Evolutionary conservation across 306 rosid species (phyloP), one percentile per base, ranked within the genome.

Genomic region (Alnus rubra): DNA sequence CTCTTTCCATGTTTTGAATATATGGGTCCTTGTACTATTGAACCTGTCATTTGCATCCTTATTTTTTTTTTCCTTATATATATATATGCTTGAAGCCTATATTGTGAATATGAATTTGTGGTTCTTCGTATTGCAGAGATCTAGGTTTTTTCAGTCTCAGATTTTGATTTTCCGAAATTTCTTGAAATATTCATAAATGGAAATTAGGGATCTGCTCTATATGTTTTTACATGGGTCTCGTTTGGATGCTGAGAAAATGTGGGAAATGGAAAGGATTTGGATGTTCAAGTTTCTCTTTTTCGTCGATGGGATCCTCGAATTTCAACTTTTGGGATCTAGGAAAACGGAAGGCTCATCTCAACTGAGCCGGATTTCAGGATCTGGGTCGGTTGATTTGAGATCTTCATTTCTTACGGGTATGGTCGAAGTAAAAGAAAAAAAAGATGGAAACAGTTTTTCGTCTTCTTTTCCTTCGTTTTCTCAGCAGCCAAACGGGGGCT

Each of bases 21-120:
- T 81, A 90, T 88, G 97, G 96, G 97, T 87, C 93, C 90, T 86
- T 80, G 84, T 86, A 89, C 95, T 85, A 76, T 73, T 89, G 62
- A 76, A 55, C 88, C 82, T 85, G 85, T 83, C 89, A 78, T 78
- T 84, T 91, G 85, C 88, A 82, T 84, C 79, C 73, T 62, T 74
- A 62, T 77, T 74, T 73, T 84, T 82, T 60, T 72, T 75, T 74
- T 23, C 80, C 55, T 42, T 5, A 42, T 5, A 42, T 42, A 42
- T 84, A 28, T 82, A 53, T 86, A 35, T 76, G 59, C 82, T 23
- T 74, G 28, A 28, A 75, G 60, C 76, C 74, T 75, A 48, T 39
- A 13, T 69, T 39, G 35, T 50, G 50, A 56, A 12, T 78, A 9
- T 76, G 67, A 80, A 71, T 84, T 62, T 59, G 64, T 3, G 68